Evolutionary conservation across 1,139 yeast genomes (phyloP), one percentile per base, ranked within the genome.

Genomic region (Geotrichum candidum): DNA sequence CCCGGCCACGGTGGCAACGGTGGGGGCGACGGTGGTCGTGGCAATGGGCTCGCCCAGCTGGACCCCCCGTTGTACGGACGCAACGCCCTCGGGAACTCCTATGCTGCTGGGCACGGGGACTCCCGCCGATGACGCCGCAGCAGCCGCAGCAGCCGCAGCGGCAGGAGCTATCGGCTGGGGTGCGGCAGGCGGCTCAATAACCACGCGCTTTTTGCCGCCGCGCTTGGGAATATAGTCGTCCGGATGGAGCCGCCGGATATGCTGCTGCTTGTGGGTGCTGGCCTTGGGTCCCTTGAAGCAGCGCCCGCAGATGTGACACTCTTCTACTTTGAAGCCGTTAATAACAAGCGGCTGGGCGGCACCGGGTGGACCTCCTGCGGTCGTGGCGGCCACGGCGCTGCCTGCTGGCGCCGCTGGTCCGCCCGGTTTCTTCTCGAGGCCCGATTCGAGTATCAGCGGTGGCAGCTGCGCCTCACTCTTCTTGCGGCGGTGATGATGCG

Each of bases 221-320:
- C 79, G 74, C 66, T 78, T 78, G 51, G 80, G 80, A 46, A 74
- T 75, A 64, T 78, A 78, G 61, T 74, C 74, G 50, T 76, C 77
- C 1, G 81, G 81, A 61, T 78, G 82, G 41, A 78, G 68, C 51
- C 81, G 68, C 27, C 80, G 73, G 56, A 78, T 78, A 62, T 78
- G 82, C 70, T 78, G 82, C 66, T 78, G 82, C 65, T 76, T 77
- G 67, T 78, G 82, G 1, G 81, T 78, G 1, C 79, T 71, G 3
- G 81, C 77, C 68, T 76, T 77, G 33, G 81, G 81, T n/a, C 82
- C 82, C 66, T 74, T 75, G 72, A 78, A 78, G 48, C 71, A 70
- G 52, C 82, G 72, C 10, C 76, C 76, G 66, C 82, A 78, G 54
- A 77, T 73, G 57, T 75, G 78, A 65, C 80, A 77, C 54, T 70